phyloP scores from a whole-genome alignment of 73 alveolate species.

The Tetrahymena elliotti region DNA sequence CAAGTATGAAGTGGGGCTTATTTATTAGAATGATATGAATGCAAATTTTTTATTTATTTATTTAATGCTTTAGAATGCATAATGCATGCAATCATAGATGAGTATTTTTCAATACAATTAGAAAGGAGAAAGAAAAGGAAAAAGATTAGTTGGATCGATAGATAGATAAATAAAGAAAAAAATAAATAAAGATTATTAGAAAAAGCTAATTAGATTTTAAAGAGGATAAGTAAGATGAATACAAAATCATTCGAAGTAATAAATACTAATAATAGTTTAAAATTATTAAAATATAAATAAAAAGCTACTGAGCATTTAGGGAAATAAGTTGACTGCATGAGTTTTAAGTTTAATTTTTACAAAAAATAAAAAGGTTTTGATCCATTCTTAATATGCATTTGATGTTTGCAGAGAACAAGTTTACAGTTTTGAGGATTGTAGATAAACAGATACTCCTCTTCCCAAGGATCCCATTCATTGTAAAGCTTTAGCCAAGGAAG shows the following conservation, averaged over 20 bases:
- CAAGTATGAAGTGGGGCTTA: neutral
- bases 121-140: neutral
- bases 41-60: too few relatives aligned
- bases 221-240: neutral
- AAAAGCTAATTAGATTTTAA: neutral
- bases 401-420: conserved; percentile 32
- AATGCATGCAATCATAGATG: too few relatives aligned
- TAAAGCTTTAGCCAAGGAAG: conserved; percentile 8
- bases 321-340: neutral
- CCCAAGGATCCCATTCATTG: conserved; percentile 34
- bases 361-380: conserved; percentile 14
- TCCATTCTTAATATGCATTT: conserved; percentile 41
- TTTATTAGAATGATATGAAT: neutral
- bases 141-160: neutral
- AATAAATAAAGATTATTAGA: neutral
- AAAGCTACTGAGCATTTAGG: neutral
- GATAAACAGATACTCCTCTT: conserved; percentile 20
- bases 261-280: neutral
- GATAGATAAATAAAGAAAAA: neutral
- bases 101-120: neutral
- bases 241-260: neutral
- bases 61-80: too few relatives aligned
- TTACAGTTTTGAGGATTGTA: conserved; percentile 36
- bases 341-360: neutral
- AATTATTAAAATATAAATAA: neutral